phyloP scores from a whole-genome alignment of 2,329 filamentous ascomycete genomes.

The Diaporthe eres region DNA sequence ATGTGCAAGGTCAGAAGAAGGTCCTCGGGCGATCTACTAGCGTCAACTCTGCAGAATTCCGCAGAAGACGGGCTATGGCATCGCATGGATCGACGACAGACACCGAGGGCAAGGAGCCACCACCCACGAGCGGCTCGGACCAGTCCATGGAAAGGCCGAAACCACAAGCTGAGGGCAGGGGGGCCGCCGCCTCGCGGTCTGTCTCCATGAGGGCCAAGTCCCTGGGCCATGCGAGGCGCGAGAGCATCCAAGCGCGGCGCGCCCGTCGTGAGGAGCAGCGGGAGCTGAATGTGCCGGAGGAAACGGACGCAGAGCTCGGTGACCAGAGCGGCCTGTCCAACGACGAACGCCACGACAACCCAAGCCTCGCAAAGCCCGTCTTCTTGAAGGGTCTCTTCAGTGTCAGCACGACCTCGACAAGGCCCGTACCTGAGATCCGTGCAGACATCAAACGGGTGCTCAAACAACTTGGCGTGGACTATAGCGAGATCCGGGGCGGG shows the following conservation, averaged over 20 bases:
- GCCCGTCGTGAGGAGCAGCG: constrained; percentile 75
- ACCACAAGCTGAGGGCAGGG: constrained; percentile 59
- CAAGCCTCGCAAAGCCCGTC: constrained; percentile 91
- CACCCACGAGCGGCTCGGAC: constrained; percentile 84
- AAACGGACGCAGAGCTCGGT: constrained; percentile 85
- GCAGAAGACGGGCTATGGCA: constrained; percentile 68
- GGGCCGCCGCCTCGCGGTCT: constrained; percentile 66
- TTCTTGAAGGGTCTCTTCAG: constrained; percentile 97
- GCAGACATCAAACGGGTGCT: constrained; percentile 92
- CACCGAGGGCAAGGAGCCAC: constrained; percentile 70
- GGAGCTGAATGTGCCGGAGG: constrained; percentile 71
- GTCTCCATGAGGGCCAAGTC: constrained; percentile 85
- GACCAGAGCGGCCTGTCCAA: constrained; percentile 73
- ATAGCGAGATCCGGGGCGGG: constrained; percentile 91
- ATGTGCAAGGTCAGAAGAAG: constrained; percentile 72
- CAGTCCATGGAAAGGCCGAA: constrained; percentile 74
- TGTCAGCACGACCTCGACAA: constrained; percentile 95
- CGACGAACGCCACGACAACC: constrained; percentile 71
- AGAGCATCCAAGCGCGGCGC: constrained; percentile 92
- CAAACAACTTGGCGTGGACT: constrained; percentile 90
- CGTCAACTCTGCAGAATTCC: constrained; percentile 88
- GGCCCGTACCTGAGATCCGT: constrained; percentile 87
- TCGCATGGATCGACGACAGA: constrained; percentile 45
- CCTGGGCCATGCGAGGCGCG: constrained; percentile 87
- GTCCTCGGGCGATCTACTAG: constrained; percentile 89